These are phyloP conservation scores for Penicillium decumbens DNA, from an alignment of 2,329 filamentous ascomycete genomes.

Conservation along the genomic window DNA sequence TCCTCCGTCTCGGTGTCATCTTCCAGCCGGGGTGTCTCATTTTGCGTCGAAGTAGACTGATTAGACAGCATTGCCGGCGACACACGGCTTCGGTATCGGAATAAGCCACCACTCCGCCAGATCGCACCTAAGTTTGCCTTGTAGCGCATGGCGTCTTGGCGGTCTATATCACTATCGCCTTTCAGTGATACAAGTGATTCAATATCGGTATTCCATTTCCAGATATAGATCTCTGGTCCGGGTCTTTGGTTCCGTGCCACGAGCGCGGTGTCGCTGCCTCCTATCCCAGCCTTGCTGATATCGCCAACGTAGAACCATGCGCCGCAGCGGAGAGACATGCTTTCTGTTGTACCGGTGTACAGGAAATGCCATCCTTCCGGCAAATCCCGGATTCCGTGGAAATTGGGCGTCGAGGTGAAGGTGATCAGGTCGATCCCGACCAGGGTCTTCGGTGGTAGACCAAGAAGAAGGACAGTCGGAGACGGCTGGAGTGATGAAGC, in stretches of 20 bases:
- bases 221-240: constrained; percentile 47
- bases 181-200: constrained; percentile 37
- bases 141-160: constrained; percentile 49
- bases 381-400: constrained; percentile 57
- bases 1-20: constrained; percentile 27
- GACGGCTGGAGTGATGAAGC: constrained; percentile 28
- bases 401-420: constrained; percentile 59
- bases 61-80: constrained; percentile 45
- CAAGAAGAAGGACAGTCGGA: constrained; percentile 43
- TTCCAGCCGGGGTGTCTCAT: constrained; percentile 11
- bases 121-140: constrained; percentile 54
- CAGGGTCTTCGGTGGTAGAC: constrained; percentile 45
- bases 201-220: constrained; percentile 49
- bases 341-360: constrained; percentile 56
- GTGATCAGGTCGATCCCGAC: constrained; percentile 54
- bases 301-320: constrained; percentile 56
- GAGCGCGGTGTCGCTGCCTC: constrained; percentile 15
- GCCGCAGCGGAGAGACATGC: constrained; percentile 58
- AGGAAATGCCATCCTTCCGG: constrained; percentile 58
- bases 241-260: constrained; percentile 17
- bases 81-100: constrained; percentile 39
- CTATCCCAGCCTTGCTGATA: constrained; percentile 21
- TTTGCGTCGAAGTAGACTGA: constrained; percentile 16
- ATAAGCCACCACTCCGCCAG: constrained; percentile 50
- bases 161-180: constrained; percentile 31